Base-by-base conservation (phyloP, 257 asterid genomes). In the Solanum pimpinellifolium region DNA sequence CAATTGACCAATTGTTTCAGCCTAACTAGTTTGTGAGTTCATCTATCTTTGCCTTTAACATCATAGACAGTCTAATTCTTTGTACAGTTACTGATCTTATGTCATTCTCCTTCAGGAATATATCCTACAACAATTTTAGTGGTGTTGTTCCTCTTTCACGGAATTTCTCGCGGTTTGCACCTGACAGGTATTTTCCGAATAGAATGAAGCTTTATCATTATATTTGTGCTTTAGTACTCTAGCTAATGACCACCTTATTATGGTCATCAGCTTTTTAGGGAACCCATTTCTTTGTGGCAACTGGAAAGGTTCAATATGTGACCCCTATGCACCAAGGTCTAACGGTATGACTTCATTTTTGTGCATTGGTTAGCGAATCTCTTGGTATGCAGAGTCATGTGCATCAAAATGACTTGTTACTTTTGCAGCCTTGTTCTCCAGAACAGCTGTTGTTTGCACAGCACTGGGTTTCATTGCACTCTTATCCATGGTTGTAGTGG, bases 271-370 rank as follows among this genome's bases (percentile, higher is more conserved):
- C 93, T 97, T 94, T 91, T 75, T 91, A 11, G 98, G 98, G 66
- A 97, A 97, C 83, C 95, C 95, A 11, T 91, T 95, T 21, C 78
- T 97, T 76, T 94, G 98, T 83, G 99, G 99, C 41, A 96, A 92
- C 89, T 97, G 99, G 99, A 85, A 87, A 89, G 99, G 98, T 87
- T 97, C 98, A 3, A 92, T 94, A 89, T 94, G 98, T 83, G 91
- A 93, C 88, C 97, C 98, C 14, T 92, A 88, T 90, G 90, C 94
- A 35, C 82, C 92, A 16, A 96, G 93, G 87, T 83, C 97, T 25
- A 93, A 90, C 88, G 98, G 99, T 96, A 90, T 56, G 31, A 65
- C 69, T 35, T 68, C 6, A 4, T 75, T 47, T 77, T 10, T 27
- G 29, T 29, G 42, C 12, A 18, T 27, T 76, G 20, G 42, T 44